Evolutionary conservation across 495 filamentous ascomycete species (phyloP), one percentile per base, ranked within the genome.

Genomic region (Trichoderma parareesei): DNA sequence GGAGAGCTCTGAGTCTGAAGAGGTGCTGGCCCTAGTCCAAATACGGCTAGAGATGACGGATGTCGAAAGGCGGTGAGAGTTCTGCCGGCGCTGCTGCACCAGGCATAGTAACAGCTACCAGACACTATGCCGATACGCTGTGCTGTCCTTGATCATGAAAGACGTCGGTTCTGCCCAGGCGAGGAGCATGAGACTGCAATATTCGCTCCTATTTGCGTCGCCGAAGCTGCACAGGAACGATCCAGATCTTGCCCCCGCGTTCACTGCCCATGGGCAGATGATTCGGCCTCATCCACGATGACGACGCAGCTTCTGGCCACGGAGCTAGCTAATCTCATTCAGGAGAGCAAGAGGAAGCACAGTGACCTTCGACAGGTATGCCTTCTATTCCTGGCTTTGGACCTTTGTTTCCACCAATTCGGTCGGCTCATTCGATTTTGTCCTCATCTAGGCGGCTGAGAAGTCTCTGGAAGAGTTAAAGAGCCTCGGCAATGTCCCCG

Each of bases 281-380:
- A 41, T 44, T 62, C 18, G 18, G 60, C 37, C n/a, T 18, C 11
- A 40, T 11, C 14, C 70, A 88, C 84, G 72, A 98, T 98, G 94
- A 96, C 91, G 71, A 87, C 92, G 65, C 91, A 95, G 80, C 85
- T 98, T 65, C 84, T 98, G 67, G 88, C 88, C 68, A 85, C 88
- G 60, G 94, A 98, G 82, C 87, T 98, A 69, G 82, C 88, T 69
- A 96, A 90, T 76, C 84, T 98, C 69, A 89, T 97, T 63, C 93
- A 97, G 72, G 94, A 98, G 74, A 93, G 92, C 70, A 96, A 95
- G 75, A 85, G 93, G 67, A 98, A 95, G 76, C 87, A 96, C 74
- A 82, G 85, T 63, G 94, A 98, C 67, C 76, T 98, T 48, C 85
- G 91, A 80, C 88, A 88, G 83, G 92, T 93, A 72, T 66, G 83